Evolutionary conservation across 495 filamentous ascomycete genomes (phyloP), one percentile per base, ranked within the genome.

Genomic region (Penicillium waksmanii): DNA sequence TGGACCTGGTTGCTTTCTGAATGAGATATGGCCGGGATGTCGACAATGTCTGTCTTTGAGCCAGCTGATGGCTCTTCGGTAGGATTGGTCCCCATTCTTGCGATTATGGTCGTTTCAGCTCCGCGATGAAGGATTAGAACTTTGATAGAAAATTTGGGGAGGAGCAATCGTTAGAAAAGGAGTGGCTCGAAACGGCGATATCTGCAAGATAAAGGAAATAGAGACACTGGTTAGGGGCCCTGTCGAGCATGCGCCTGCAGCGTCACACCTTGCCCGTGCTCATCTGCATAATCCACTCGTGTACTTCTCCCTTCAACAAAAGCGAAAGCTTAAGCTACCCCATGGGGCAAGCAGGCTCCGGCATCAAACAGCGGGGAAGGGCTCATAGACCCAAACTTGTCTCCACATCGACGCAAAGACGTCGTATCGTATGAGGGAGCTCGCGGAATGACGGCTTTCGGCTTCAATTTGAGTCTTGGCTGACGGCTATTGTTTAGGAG

Each of bases 1-100:
- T 63, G 54, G 7, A 36, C 56, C 21, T 65, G 59, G 31, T 25
- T 66, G 48, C 62, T 66, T 40, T 77, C 75, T 8, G 61, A 52
- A 18, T 76, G 73, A 0, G 57, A 59, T 13, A 66, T 56, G 3
- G 66, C 66, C 3, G 71, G 66, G 2, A 55, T 52, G 18, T 73
- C 69, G 11, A 48, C 42, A 12, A 68, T 63, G 17, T 66, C 60
- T 11, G 52, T 42, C 49, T 75, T 73, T 11, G 67, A 62, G 66
- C 56, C 61, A 46, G 56, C 19, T 11, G 40, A 44, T 58, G 65
- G 54, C 55, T 60, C 63, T 34, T 46, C 15, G 19, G 10, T 11
- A 44, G 11, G 5, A 44, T 51, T 40, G 51, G 55, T 35, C 21
- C 47, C 57, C 69, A 70, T 70, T 8, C 1, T 50, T 13, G 23